Percentiles rank a stretch among this genome's conserved stretches.
Evolutionary conservation across 148 eudicot species (phyloP).

Genomic region (Arbutus unedo): DNA sequence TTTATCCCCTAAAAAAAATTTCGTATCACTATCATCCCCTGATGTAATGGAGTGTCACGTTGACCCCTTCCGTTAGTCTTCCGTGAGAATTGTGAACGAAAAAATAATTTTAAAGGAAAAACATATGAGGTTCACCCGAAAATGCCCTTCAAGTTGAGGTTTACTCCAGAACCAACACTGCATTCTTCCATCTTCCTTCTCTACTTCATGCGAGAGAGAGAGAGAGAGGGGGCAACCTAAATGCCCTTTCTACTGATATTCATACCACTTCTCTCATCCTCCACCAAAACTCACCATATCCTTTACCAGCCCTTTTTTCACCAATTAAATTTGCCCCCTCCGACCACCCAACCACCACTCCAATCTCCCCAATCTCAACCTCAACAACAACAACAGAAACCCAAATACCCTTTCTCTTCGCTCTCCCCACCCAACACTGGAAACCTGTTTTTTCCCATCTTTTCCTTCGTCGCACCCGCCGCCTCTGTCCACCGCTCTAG

Average conservation of each 20-base stretch:
- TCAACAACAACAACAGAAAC: slow-evolving; percentile 7
- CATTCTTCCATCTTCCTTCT: slow-evolving; percentile 1
- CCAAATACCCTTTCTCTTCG: slow-evolving; percentile 35
- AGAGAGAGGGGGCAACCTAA: slow-evolving; percentile 6
- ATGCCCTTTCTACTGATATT: not conserved
- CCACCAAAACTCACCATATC: not conserved
- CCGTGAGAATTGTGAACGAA: too few relatives aligned
- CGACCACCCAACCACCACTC: slow-evolving; percentile 24
- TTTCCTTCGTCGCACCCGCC: slow-evolving; percentile 42
- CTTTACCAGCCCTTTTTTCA: slow-evolving; percentile 18
- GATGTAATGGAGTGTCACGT: too few relatives aligned
- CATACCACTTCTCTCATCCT: not conserved
- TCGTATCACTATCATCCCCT: too few relatives aligned
- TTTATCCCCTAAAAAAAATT: too few relatives aligned
- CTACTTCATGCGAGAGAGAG: not conserved
- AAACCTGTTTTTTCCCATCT: slow-evolving; percentile 37
- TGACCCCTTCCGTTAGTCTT: too few relatives aligned
- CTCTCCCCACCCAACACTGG: slow-evolving; percentile 22
- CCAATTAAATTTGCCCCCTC: slow-evolving; percentile 7
- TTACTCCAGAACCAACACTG: not conserved
- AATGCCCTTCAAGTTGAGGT: too few relatives aligned
- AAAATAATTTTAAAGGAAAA: too few relatives aligned
- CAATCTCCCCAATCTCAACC: slow-evolving; percentile 13
- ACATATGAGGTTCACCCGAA: too few relatives aligned
- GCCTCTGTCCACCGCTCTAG: too few relatives aligned